Conservation (phyloP, 2,329 filamentous ascomycete species). For the Diaporthe ampelina region DNA sequence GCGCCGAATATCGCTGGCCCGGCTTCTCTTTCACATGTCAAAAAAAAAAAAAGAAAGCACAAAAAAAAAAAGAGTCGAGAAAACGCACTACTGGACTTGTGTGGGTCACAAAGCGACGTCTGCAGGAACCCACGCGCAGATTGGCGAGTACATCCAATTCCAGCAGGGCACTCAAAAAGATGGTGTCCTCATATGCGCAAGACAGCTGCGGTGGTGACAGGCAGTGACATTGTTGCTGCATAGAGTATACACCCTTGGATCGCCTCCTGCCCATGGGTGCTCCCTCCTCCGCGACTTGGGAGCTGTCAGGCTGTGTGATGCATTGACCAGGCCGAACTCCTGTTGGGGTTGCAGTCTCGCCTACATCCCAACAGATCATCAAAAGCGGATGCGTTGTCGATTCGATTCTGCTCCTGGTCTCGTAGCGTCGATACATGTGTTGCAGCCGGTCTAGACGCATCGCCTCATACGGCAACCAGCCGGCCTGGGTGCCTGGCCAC, state of each 20-base stretch:
- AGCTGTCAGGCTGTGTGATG: constrained; percentile 25
- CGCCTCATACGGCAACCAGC: not conserved
- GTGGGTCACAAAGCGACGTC: constrained; percentile 21
- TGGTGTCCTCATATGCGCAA: constrained; percentile 29
- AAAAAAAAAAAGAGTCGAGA: not conserved
- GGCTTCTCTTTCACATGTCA: constrained; percentile 7
- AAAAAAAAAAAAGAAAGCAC: not conserved
- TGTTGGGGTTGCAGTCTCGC: constrained; percentile 19
- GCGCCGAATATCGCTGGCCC: not conserved
- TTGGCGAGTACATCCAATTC: constrained; percentile 11
- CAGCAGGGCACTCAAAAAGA: not conserved
- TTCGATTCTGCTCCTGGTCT: not conserved
- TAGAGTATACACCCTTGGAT: constrained; percentile 1
- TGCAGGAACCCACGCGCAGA: constrained; percentile 31
- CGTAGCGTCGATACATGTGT: constrained; percentile 1
- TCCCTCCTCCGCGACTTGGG: constrained; percentile 8
- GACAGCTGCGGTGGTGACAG: constrained; percentile 15
- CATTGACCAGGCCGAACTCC: constrained; percentile 9
- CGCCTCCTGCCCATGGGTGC: not conserved
- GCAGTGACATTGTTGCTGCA: constrained; percentile 2
- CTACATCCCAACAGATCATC: constrained; percentile 13
- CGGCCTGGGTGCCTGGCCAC: not conserved
- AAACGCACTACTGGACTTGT: constrained; percentile 11
- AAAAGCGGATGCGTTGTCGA: not conserved
- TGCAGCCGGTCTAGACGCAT: not conserved